Base-by-base conservation (phyloP, 352 stramenopile genomes). In the Pythium apleroticum region DNA sequence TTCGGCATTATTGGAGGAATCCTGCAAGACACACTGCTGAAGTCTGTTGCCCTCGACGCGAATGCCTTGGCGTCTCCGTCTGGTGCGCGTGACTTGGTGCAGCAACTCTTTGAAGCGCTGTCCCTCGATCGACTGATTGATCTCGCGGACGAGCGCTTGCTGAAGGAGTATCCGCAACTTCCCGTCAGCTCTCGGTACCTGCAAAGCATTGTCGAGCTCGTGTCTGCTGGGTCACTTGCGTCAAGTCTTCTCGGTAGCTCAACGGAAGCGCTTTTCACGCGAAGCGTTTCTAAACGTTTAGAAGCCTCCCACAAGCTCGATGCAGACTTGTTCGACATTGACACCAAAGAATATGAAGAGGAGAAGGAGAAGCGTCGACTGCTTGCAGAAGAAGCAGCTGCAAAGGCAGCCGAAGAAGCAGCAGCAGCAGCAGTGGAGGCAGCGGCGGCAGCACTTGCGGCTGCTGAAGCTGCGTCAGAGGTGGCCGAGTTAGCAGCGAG, bases 111-210 rank as follows among this genome's bases (percentile, higher is more conserved):
- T 10, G 57, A 81, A 39, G 70, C 74, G 3, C 67, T 95, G 37
- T 85, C 89, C 6, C 58, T 95, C 19, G 71, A 81, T 22, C 78
- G 89, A n/a, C 66, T 97, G 52, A 63, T 91, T 1, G 71, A 85
- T 60, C 63, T 97, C 17, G 81, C 82, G 2, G 71, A 90, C 22
- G 86, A 95, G 45, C 88, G 84, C 15, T 80, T 96, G 30, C 57
- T 86, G 14, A 89, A 86, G 45, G 87, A 95, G 24, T 91, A 90
- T 41, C 43, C 81, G 7, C 88, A 90, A 31, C 68, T 91, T 3
- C 86, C 88, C 0, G 81, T 97, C 15, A 89, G 75, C 46, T 95
- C 86, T 3, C 86, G 88, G 48, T 95, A 96, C 50, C 71, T 97
- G 6, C 86, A 97, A 78, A 89, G 83, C 48, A 74, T 97, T 15